Percentiles rank a stretch among this genome's conserved stretches.
Conservation (phyloP, 192 early-diverging fungal genomes). For the Spizellomyces sp. region DNA sequence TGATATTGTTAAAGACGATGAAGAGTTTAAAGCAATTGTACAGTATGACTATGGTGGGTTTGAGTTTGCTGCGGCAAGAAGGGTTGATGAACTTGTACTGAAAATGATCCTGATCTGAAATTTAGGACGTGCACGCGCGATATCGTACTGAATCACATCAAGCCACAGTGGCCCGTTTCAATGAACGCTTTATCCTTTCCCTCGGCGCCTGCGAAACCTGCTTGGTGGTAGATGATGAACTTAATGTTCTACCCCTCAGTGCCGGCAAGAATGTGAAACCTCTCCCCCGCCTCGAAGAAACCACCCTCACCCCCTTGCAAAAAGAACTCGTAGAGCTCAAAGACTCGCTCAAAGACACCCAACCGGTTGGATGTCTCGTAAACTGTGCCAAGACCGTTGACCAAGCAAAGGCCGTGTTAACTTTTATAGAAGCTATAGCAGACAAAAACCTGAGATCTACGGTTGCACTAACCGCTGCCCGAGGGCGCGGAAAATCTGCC, state of each 20-base stretch:
- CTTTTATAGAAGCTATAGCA: slow-evolving; percentile 93
- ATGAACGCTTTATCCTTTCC: slow-evolving; percentile 96
- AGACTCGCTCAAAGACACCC: slow-evolving; percentile 84
- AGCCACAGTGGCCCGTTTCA: slow-evolving; percentile 94
- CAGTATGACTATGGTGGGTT: slow-evolving; percentile 85
- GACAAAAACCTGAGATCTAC: slow-evolving; percentile 93
- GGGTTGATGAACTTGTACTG: too few species aligned
- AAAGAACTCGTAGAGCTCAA: slow-evolving; percentile 82
- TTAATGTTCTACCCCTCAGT: slow-evolving; percentile 95
- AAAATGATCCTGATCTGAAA: too few species aligned
- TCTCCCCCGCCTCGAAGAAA: slow-evolving; percentile 55
- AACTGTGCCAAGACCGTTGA: slow-evolving; percentile 81
- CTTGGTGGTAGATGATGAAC: slow-evolving; percentile 95
- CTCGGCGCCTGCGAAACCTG: slow-evolving; percentile 85
- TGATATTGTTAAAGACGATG: slow-evolving; percentile 94
- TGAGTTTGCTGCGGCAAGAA: too few species aligned
- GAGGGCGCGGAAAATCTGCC: slow-evolving; percentile 98
- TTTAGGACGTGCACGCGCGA: slow-evolving; percentile 83
- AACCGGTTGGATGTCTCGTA: slow-evolving; percentile 88
- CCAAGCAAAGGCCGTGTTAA: slow-evolving; percentile 95
- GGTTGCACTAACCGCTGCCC: slow-evolving; percentile 89
- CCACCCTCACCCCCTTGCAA: slow-evolving; percentile 39
- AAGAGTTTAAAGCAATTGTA: slow-evolving; percentile 94
- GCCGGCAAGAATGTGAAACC: slow-evolving; percentile 94
- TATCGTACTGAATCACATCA: slow-evolving; percentile 94